Evolutionary conservation across 2,329 filamentous ascomycete species (phyloP).

Genomic region (Fusarium sororula): DNA sequence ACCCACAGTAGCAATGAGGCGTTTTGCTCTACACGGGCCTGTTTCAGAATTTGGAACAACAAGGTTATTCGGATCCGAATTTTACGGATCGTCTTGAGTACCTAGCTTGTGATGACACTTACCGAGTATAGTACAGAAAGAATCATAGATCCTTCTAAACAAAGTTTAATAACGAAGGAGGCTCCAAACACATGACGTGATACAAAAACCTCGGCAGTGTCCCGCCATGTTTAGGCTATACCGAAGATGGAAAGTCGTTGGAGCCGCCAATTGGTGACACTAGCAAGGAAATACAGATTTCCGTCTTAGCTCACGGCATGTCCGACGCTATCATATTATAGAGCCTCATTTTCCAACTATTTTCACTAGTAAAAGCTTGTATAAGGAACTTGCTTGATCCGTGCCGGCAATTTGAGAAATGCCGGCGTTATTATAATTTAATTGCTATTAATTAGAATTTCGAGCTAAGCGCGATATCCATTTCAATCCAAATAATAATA

Average conservation of each 20-base stretch:
- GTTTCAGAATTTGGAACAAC: background rate
- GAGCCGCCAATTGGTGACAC: background rate
- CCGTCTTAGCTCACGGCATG: background rate
- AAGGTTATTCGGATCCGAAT: background rate
- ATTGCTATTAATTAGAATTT: rapidly evolving
- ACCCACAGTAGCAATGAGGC: background rate
- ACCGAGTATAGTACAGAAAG: too few relatives aligned
- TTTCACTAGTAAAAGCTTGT: background rate
- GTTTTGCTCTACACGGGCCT: background rate
- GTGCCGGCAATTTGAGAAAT: too few relatives aligned
- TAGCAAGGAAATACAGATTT: background rate
- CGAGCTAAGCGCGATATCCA: background rate
- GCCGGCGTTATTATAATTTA: background rate
- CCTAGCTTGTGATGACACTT: background rate
- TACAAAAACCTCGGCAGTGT: background rate
- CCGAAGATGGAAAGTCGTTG: background rate
- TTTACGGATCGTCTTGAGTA: background rate
- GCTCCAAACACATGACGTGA: background rate
- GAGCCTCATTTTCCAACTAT: background rate
- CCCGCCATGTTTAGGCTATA: background rate
- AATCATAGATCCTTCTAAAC: too few relatives aligned
- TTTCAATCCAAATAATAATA: rapidly evolving
- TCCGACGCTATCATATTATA: background rate
- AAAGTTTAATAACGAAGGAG: background rate
- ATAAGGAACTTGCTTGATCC: background rate